Evolutionary conservation across 1,284 basidiomycete species (phyloP), one percentile per base, ranked within the genome.

Genomic region (Tilletiopsis washingtonensis): DNA sequence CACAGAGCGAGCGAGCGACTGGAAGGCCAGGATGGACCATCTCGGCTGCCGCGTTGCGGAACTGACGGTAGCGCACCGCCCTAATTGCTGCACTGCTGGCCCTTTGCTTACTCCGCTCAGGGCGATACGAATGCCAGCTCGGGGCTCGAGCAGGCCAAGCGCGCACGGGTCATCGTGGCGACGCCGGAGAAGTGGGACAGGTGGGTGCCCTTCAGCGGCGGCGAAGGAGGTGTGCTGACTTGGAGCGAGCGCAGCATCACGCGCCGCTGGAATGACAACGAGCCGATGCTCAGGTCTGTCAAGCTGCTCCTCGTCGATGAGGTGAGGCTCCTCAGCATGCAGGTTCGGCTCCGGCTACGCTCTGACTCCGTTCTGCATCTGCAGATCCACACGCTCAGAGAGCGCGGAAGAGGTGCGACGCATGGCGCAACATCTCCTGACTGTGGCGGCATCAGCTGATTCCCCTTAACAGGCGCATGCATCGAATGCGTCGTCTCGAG

Each of bases 401-500:
- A 97, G 74, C 77, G 79, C 17, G 81, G 90, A 36, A 91, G 91
- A 19, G 87, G 89, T 51, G 89, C 53, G 49, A 25, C n/a, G n/a
- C n/a, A n/a, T n/a, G n/a, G n/a, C n/a, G n/a, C n/a, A 23, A 12
- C 14, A n/a, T 5, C 14, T 26, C 39, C 23, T 5, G 40, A 24
- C 27, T n/a, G 40, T 23, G 21, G 9, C 21, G 21, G 7, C 12
- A 40, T 46, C 23, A 27, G 4, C 25, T 21, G 43, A 19, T 17
- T 26, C 7, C 17, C 2, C 3, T 48, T 40, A 51, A 19, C 21
- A 43, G 65, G 65, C 7, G 54, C 66, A 15, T 51, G 88, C 3
- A 78, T 98, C 3, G 93, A 98, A 75, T 91, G 94, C 4, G 81
- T 96, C 5, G 80, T 94, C 25, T 86, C 88, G 1, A 82, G 93